A percentile compares a stretch with the other conserved stretches of the same genome.
These are phyloP conservation scores for Saccharomycopsis sp. DNA, from an alignment of 805 yeast species.

Conservation along the genomic window DNA sequence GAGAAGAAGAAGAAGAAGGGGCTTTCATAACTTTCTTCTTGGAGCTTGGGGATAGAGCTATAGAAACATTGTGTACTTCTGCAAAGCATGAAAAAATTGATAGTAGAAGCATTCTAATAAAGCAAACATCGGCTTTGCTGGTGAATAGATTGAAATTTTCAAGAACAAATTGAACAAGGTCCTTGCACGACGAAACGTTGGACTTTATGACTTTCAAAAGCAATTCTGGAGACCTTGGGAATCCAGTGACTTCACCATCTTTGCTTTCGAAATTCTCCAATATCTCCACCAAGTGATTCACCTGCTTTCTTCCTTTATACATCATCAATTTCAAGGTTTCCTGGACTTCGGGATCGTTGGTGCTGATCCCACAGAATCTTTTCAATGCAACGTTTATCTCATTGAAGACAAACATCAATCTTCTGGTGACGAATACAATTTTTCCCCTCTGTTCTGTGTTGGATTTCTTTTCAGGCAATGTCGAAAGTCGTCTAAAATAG, in stretches of 20 bases:
- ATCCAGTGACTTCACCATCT: not conserved
- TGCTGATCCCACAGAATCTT: constrained; percentile 28
- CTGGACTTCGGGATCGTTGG: constrained; percentile 8
- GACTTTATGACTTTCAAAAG: constrained; percentile 5
- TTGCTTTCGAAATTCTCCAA: constrained; percentile 32
- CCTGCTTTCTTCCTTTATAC: constrained; percentile 33
- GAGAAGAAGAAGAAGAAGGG: no score
- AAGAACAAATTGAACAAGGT: constrained; percentile 31
- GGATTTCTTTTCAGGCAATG: constrained; percentile 30
- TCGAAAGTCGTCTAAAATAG: constrained; percentile 38
- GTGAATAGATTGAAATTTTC: constrained; percentile 33
- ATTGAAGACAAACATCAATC: constrained; percentile 36
- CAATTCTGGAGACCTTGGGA: not conserved
- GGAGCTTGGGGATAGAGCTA: not conserved
- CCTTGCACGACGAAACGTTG: constrained; percentile 29
- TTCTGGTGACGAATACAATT: constrained; percentile 32
- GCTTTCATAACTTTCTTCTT: not conserved
- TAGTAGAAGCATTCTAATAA: constrained; percentile 35
- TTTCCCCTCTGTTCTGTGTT: constrained; percentile 11
- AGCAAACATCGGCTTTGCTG: constrained; percentile 35
- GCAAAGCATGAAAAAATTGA: constrained; percentile 37
- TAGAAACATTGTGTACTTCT: constrained; percentile 36
- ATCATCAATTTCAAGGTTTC: constrained; percentile 20
- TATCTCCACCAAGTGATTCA: constrained; percentile 36
- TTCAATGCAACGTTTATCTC: constrained; percentile 38